Percentiles rank a stretch among this genome's conserved stretches.
These are phyloP conservation scores for Aspergillus saccharolyticus DNA, from an alignment of 495 filamentous ascomycete species.

Conservation along the genomic window DNA sequence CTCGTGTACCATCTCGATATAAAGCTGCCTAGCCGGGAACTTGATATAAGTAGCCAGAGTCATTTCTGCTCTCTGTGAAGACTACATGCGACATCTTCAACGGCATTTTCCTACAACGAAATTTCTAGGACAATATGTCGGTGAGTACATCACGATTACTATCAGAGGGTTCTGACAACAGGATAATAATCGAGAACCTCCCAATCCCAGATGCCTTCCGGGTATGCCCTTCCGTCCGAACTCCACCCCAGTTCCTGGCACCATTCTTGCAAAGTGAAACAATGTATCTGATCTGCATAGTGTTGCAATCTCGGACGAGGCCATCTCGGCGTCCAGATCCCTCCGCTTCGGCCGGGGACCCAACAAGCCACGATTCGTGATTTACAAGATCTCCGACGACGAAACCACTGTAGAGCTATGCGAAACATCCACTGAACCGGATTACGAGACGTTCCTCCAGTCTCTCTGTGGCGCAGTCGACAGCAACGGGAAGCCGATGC, in stretches of 20 bases:
- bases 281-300: background rate
- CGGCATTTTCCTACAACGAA: no score
- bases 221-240: background rate
- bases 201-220: slow-evolving; percentile 3
- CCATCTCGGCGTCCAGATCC: background rate
- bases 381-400: slow-evolving; percentile 12
- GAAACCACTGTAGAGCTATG: background rate
- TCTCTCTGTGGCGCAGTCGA: background rate
- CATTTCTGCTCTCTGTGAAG: no score
- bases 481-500: slow-evolving; percentile 1
- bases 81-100: no score
- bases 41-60: no score
- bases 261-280: no score
- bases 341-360: slow-evolving; percentile 2
- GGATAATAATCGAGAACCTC: no score
- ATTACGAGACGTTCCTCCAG: slow-evolving; percentile 11
- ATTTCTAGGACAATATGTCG: no score
- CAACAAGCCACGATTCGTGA: slow-evolving; percentile 1
- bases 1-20: no score
- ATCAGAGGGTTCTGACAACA: no score
- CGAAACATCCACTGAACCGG: slow-evolving; percentile 5
- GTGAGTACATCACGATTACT: no score
- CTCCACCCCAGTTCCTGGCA: no score
- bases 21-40: no score
- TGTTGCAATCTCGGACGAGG: slow-evolving; percentile 5